phyloP scores from a whole-genome alignment of 2,329 filamentous ascomycete species.

The Hypoxylon sp. region DNA sequence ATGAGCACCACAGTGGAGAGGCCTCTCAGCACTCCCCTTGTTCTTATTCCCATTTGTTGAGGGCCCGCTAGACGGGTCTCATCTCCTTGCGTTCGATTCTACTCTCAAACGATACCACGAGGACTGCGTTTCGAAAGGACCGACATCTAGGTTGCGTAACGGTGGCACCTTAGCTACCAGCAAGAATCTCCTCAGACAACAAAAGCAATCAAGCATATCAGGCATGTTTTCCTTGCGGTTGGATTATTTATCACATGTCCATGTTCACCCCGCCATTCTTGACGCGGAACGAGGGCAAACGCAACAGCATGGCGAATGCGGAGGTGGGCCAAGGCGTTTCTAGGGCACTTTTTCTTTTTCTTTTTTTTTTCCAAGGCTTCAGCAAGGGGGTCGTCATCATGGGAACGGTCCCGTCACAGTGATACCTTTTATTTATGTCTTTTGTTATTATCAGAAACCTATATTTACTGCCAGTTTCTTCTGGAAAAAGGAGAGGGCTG shows the following conservation, averaged over 20 bases:
- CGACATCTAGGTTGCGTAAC: conserved; percentile 25
- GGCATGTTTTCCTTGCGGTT: conserved; percentile 30
- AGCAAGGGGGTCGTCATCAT: conserved; percentile 23
- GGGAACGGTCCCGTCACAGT: conserved; percentile 31
- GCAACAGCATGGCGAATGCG: conserved; percentile 43
- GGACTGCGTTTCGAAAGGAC: conserved; percentile 18
- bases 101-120: conserved; percentile 36
- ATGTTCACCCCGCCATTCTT: conserved; percentile 32
- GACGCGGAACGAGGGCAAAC: conserved; percentile 41
- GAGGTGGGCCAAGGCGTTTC: conserved; percentile 39
- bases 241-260: conserved; percentile 29
- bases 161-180: conserved; percentile 15
- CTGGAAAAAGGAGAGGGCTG: neutral
- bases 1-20: conserved; percentile 12
- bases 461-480: conserved; percentile 12
- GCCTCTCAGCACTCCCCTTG: conserved; percentile 14
- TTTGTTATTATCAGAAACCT: conserved; percentile 21
- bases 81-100: conserved; percentile 38
- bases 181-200: conserved; percentile 19
- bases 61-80: conserved; percentile 33
- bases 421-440: conserved; percentile 42
- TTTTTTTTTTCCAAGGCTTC: conserved; percentile 27
- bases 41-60: conserved; percentile 33
- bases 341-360: conserved; percentile 20
- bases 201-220: conserved; percentile 19